Conservation (phyloP, 2,329 filamentous ascomycete genomes). For the Pestalotiopsis sp. region DNA sequence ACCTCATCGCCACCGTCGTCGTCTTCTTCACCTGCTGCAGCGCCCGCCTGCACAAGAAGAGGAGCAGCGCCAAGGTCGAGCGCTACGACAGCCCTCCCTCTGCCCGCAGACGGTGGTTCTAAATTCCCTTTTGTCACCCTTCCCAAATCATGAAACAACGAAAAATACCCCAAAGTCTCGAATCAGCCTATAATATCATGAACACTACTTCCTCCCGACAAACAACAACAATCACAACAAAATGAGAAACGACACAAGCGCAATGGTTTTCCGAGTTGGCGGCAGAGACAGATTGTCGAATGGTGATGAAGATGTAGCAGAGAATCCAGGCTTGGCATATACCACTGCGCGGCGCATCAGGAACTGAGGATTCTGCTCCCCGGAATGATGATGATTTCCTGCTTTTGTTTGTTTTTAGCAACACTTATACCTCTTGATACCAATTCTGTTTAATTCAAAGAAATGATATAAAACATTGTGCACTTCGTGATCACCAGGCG, state of each 20-base stretch:
- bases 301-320: background rate
- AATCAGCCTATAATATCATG: background rate
- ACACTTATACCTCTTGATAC: conserved; percentile 11
- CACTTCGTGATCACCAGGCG: no score
- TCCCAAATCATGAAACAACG: background rate
- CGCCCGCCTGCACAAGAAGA: conserved; percentile 40
- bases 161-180: background rate
- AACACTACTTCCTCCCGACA: background rate
- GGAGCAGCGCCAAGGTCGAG: conserved; percentile 10
- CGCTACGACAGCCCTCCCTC: conserved; percentile 2
- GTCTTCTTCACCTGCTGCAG: conserved; percentile 66
- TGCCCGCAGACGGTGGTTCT: conserved; percentile 13
- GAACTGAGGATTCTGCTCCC: background rate
- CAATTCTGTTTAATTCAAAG: background rate
- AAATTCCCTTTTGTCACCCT: background rate
- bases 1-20: conserved; percentile 57
- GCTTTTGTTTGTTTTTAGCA: background rate
- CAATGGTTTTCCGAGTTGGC: background rate
- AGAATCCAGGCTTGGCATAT: background rate
- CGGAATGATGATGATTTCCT: background rate
- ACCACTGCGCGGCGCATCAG: background rate
- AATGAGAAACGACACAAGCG: background rate
- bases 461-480: background rate
- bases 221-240: background rate
- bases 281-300: background rate